Evolutionary conservation across 139 green algal genomes (phyloP).

Genomic region (Volvox africanus): DNA sequence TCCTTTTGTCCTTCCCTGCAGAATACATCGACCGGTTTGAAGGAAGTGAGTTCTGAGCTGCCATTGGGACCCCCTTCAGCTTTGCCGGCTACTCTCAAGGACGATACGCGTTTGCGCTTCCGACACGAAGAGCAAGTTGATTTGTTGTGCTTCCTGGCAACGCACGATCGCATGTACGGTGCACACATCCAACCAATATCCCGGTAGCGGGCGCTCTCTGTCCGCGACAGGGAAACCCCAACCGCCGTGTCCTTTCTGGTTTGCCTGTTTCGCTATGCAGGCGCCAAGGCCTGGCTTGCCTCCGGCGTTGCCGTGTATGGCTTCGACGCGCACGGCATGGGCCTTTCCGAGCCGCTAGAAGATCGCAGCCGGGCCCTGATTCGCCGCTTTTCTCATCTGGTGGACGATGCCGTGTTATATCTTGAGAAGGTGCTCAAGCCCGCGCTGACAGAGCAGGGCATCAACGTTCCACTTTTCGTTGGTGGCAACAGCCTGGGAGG

Average conservation of each 20-base stretch:
- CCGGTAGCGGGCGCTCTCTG: too few relatives aligned
- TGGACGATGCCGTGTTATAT: not conserved
- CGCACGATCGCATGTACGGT: too few relatives aligned
- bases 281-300: not conserved
- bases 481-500: slow-evolving; percentile 80
- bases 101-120: too few relatives aligned
- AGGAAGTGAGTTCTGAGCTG: not conserved
- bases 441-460: not conserved
- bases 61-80: too few relatives aligned
- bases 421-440: not conserved
- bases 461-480: slow-evolving; percentile 15
- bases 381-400: not conserved
- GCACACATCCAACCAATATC: too few relatives aligned
- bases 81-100: too few relatives aligned
- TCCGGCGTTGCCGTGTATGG: slow-evolving; percentile 38
- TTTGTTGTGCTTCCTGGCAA: too few relatives aligned
- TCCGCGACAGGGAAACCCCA: too few relatives aligned
- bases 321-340: slow-evolving; percentile 37
- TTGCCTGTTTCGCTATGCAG: not conserved
- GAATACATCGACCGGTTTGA: slow-evolving; percentile 44
- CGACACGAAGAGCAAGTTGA: too few relatives aligned
- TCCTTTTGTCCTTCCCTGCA: not conserved
- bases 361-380: not conserved
- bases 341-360: slow-evolving; percentile 23
- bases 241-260: too few relatives aligned